Percentiles rank a stretch among this genome's conserved stretches.
phyloP scores from a whole-genome alignment of 345 rosid genomes.

The Raphanus raphanistrum region DNA sequence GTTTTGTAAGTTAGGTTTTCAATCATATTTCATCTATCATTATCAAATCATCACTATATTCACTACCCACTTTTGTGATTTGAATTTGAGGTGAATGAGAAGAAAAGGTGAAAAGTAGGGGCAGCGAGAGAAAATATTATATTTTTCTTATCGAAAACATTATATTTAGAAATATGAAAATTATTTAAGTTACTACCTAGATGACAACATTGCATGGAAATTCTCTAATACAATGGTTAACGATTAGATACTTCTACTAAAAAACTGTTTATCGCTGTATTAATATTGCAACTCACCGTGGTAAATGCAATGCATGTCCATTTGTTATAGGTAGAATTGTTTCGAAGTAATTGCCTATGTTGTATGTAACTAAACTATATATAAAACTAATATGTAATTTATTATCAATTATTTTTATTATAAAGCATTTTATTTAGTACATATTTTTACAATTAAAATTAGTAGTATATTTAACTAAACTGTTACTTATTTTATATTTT shows the following conservation, averaged over 20 bases:
- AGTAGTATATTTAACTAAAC: not conserved
- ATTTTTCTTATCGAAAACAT: not conserved
- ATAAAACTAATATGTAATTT: not conserved
- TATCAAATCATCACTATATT: constrained; percentile 27
- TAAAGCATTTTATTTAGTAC: not conserved
- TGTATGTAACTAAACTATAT: not conserved
- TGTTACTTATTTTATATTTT: not conserved
- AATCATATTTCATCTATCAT: constrained; percentile 36
- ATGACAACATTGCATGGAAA: not conserved
- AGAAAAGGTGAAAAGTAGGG: not conserved
- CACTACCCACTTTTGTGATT: constrained; percentile 16
- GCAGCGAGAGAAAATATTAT: not conserved
- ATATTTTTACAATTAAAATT: not conserved
- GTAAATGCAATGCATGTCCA: not conserved
- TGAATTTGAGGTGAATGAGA: constrained; percentile 5
- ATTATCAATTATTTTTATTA: not conserved
- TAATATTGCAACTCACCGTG: not conserved
- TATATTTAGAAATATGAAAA: not conserved
- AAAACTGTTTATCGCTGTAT: not conserved
- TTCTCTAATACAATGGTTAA: not conserved
- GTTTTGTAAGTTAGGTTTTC: constrained; percentile 30
- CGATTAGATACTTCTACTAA: not conserved
- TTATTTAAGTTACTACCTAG: not conserved
- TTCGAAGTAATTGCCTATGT: not conserved
- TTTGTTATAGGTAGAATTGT: not conserved